Evolutionary conservation across 2,329 filamentous ascomycete genomes (phyloP), one percentile per base, ranked within the genome.

Genomic region (Trichoderma sp.): DNA sequence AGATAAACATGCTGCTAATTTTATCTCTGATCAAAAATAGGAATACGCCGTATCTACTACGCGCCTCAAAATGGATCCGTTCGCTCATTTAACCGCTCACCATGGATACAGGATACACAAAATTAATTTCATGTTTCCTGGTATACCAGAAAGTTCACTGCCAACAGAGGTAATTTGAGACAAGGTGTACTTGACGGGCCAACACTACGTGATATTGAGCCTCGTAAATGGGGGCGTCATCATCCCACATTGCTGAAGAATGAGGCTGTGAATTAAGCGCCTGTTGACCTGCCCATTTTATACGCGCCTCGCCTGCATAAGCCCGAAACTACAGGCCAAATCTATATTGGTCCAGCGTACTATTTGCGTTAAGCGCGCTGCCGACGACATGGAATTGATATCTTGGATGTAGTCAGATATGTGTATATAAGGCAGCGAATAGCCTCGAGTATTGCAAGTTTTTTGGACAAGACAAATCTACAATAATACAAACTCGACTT

Each of bases 251-350:
- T n/a, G 24, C 24, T 60, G 16, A 60, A 60, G 16, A 60, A 60
- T 27, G 56, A 60, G 21, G 56, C 56, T 60, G 24, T 60, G 27
- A 2, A 18, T 66, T 69, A 69, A 69, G 45, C 66, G 66, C 66
- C 12, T 35, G 1, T 5, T 5, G 12, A 1, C 29, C n/a, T 29
- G 31, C 21, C 50, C 31, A 56, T 3, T 38, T 69, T n/a, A 27
- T 60, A 69, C 50, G 50, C 66, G 66, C 66, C 31, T 18, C 16
- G 3, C 21, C 14, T 50, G 66, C 50, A 59, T 69, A 33, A 29
- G 21, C 65, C 27, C 11, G 65, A 68, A 68, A 53, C 35, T 29
- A 21, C 56, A 35, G 1, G 1, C 59, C 59, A 18, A n/a, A 33
- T 62, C 9, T 14, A 14, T 3, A 33, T 24, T 33, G n/a, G 29